Evolutionary conservation across 345 rosid genomes (phyloP).

Genomic region (Syzygium aqueum): DNA sequence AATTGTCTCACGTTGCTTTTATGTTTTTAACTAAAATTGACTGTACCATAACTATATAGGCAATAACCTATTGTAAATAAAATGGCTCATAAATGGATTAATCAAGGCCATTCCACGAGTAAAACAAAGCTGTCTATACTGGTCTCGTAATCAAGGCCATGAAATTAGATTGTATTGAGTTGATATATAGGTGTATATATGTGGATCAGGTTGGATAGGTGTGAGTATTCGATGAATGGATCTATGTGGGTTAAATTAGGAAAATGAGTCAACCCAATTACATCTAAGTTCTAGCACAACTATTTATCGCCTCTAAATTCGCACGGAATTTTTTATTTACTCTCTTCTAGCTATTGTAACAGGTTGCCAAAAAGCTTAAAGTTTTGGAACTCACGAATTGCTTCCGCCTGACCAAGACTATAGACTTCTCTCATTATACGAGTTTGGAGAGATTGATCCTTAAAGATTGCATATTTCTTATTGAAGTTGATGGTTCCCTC

Average conservation of each 20-base stretch:
- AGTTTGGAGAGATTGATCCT: conserved; percentile 16
- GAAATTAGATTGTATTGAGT: not conserved
- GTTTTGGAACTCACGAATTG: conserved; percentile 14
- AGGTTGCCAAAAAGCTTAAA: conserved; percentile 13
- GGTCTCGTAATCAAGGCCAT: not conserved
- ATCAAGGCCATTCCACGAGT: not conserved
- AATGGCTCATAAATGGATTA: not conserved
- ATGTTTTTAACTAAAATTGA: not conserved
- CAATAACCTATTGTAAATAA: not conserved
- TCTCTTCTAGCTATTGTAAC: not conserved
- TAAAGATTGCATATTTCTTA: conserved; percentile 10
- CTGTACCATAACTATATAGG: not conserved
- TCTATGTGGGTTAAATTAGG: not conserved
- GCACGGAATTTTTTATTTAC: too few species aligned
- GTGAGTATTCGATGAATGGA: too few species aligned
- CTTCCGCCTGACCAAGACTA: conserved; percentile 2
- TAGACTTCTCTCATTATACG: not conserved
- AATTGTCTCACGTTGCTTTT: not conserved
- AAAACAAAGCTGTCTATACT: not conserved
- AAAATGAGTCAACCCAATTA: not conserved
- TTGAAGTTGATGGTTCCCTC: conserved; percentile 15
- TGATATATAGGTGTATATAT: not conserved
- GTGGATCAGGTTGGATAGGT: not conserved
- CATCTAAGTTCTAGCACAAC: too few species aligned
- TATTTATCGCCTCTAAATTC: too few species aligned